phyloP scores from a whole-genome alignment of 306 rosid genomes.

The Glycine latifolia region DNA sequence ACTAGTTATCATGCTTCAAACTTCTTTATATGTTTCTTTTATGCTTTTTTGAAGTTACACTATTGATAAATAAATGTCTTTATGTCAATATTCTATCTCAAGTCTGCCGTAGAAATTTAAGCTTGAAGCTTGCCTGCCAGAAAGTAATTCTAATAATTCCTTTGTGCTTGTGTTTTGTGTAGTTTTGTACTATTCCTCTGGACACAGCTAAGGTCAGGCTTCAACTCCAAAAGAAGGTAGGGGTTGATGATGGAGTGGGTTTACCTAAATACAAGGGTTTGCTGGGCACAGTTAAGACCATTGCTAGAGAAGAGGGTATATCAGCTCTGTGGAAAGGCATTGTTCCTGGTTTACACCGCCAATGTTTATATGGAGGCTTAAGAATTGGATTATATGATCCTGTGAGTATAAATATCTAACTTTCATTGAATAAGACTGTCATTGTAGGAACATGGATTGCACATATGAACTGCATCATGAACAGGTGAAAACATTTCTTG shows the following conservation, averaged over 20 bases:
- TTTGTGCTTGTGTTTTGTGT: slow-evolving; percentile 43
- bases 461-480: slow-evolving; percentile 57
- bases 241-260: slow-evolving; percentile 54
- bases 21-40: not conserved
- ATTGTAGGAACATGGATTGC: slow-evolving; percentile 50
- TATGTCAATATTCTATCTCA: not conserved
- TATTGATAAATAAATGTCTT: not conserved
- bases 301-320: slow-evolving; percentile 92
- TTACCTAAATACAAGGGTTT: slow-evolving; percentile 78
- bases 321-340: slow-evolving; percentile 92
- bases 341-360: slow-evolving; percentile 96
- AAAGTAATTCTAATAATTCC: slow-evolving; percentile 34
- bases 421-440: slow-evolving; percentile 48
- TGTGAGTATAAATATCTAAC: slow-evolving; percentile 67
- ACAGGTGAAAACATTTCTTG: slow-evolving; percentile 91
- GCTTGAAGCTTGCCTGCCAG: not conserved
- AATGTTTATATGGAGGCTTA: slow-evolving; percentile 94
- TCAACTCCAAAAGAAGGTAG: slow-evolving; percentile 85
- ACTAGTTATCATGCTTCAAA: not conserved
- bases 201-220: slow-evolving; percentile 98
- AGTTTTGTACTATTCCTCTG: slow-evolving; percentile 92
- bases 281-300: slow-evolving; percentile 77
- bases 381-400: slow-evolving; percentile 97
- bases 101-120: not conserved
- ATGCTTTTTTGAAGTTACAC: not conserved